These are phyloP conservation scores for Emiliania huxleyi DNA, from an alignment of 78 protist species.

Conservation along the genomic window DNA sequence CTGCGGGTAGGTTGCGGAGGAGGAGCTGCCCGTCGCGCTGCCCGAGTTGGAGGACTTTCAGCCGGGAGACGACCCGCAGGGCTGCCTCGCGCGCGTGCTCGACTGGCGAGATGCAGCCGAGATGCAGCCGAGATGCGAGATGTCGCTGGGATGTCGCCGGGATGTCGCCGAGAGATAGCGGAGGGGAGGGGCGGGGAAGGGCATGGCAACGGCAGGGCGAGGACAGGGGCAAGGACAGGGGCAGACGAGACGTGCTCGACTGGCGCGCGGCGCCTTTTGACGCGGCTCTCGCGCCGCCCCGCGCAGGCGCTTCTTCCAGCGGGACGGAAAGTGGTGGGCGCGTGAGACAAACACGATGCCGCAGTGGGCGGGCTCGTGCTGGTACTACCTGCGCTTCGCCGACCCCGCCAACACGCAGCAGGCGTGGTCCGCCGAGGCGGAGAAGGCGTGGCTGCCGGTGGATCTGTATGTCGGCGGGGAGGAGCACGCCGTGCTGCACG, in stretches of 20 bases:
- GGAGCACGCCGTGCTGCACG: slow-evolving; percentile 93
- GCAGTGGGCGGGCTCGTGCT: slow-evolving; percentile 64
- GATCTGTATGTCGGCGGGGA: slow-evolving; percentile 87
- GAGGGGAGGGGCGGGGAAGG: too few relatives aligned
- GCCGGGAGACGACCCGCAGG: slow-evolving; percentile 40
- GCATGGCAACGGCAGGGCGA: too few relatives aligned
- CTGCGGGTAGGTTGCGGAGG: too few relatives aligned
- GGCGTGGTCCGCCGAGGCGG: slow-evolving; percentile 6
- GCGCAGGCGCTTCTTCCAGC: slow-evolving; percentile 34
- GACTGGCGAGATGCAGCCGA: too few relatives aligned
- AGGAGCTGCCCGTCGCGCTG: slow-evolving; percentile 79
- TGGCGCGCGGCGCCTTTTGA: too few relatives aligned
- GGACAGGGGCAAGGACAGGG: too few relatives aligned
- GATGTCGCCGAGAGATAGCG: too few relatives aligned
- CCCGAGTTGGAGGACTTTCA: slow-evolving; percentile 47
- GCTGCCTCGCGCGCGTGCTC: slow-evolving; percentile 16
- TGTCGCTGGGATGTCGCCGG: too few relatives aligned
- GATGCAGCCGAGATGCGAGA: too few relatives aligned
- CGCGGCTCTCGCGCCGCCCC: too few relatives aligned
- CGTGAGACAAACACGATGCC: slow-evolving; percentile 65
- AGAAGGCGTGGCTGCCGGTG: slow-evolving; percentile 67
- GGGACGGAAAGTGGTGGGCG: slow-evolving; percentile 17
- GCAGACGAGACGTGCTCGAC: too few relatives aligned
- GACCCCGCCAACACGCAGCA: slow-evolving; percentile 18
- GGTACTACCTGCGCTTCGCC: slow-evolving; percentile 58